Base-by-base conservation (phyloP, 768 basidiomycete genomes). In the Phanerodontia chrysosporium region DNA sequence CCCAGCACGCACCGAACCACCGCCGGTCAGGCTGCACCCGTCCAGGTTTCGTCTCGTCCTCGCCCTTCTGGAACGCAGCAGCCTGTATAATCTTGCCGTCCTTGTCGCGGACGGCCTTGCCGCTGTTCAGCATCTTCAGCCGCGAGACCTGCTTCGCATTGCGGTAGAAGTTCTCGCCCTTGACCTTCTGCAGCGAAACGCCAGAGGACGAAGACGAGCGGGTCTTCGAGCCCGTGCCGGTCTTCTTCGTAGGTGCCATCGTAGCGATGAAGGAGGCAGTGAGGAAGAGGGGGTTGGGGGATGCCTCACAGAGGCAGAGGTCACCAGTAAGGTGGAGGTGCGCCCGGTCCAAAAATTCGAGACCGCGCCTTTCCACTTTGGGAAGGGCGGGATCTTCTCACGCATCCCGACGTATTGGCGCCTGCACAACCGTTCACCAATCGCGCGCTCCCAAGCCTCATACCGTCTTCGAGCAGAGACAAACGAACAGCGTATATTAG, bases 131-230 rank as follows among this genome's bases (percentile, higher is more conserved):
- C 89, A 99, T 89, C 79, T 97, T 98, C 56, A 95, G 83, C 60
- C 88, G 79, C 29, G 79, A 76, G 36, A 86, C 93, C 67, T 85
- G 80, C 71, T 98, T 98, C 45, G 93, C 95, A 89, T 95, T 85
- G 73, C 95, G 91, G 76, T 97, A 99, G 78, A 98, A 98, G 73
- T 96, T 99, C 78, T 97, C 94, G 69, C 95, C 95, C 70, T 93
- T 94, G 63, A 89, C 83, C 71, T 80, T 87, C 64, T 83, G 82
- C 45, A 91, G 76, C 3, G 83, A 77, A 1, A 81, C 64, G 16
- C 79, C 76, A n/a, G 82, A 79, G 62, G 76, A 75, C 28, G 74
- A 55, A 1, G 73, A 70, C 3, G 72, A 66, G 13, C 63, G 62
- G 29, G 68, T 55, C 55, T 69, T 70, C 21, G 67, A 57, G 8